A percentile compares a stretch with the other conserved stretches of the same genome.
Evolutionary conservation across 2,329 filamentous ascomycete species (phyloP).

Genomic region (Fusarium piperis): DNA sequence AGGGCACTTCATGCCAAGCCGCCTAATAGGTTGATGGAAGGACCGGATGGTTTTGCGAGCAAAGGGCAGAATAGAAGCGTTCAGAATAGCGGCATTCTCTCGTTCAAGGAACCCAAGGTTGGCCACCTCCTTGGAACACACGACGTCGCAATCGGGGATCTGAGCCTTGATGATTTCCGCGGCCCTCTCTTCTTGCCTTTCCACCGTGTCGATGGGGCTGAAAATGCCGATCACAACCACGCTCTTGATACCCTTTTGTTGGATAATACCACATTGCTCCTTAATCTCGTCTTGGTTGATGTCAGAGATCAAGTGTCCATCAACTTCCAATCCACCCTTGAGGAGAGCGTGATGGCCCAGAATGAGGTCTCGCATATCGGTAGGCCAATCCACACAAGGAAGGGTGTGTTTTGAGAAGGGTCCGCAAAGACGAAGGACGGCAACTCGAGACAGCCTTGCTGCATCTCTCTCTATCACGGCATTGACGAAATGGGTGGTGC

Average conservation of each 20-base stretch:
- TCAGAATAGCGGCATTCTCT: slow-evolving; percentile 72
- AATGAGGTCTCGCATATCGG: slow-evolving; percentile 58
- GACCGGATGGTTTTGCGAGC: slow-evolving; percentile 65
- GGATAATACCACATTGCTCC: slow-evolving; percentile 51
- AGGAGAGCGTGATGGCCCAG: slow-evolving; percentile 57
- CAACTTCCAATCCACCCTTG: slow-evolving; percentile 62
- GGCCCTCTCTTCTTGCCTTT: slow-evolving; percentile 60
- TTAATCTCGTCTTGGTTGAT: slow-evolving; percentile 55
- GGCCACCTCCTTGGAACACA: slow-evolving; percentile 62
- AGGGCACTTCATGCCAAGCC: slow-evolving; percentile 61
- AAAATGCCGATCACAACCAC: slow-evolving; percentile 62
- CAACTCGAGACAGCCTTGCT: slow-evolving; percentile 58
- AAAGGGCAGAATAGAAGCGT: slow-evolving; percentile 68
- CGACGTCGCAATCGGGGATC: slow-evolving; percentile 55
- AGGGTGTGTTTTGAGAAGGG: slow-evolving; percentile 62
- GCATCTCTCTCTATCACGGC: slow-evolving; percentile 65
- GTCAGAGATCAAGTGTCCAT: slow-evolving; percentile 57
- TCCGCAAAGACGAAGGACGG: slow-evolving; percentile 64
- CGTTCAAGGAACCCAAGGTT: slow-evolving; percentile 67
- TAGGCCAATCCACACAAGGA: slow-evolving; percentile 64
- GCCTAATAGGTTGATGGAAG: slow-evolving; percentile 62
- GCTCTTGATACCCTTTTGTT: slow-evolving; percentile 54
- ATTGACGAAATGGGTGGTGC: slow-evolving; percentile 68
- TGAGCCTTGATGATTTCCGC: slow-evolving; percentile 53
- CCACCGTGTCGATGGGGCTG: slow-evolving; percentile 60